Evolutionary conservation across 139 green algal genomes (phyloP).

Genomic region (Micractinium sp.): DNA sequence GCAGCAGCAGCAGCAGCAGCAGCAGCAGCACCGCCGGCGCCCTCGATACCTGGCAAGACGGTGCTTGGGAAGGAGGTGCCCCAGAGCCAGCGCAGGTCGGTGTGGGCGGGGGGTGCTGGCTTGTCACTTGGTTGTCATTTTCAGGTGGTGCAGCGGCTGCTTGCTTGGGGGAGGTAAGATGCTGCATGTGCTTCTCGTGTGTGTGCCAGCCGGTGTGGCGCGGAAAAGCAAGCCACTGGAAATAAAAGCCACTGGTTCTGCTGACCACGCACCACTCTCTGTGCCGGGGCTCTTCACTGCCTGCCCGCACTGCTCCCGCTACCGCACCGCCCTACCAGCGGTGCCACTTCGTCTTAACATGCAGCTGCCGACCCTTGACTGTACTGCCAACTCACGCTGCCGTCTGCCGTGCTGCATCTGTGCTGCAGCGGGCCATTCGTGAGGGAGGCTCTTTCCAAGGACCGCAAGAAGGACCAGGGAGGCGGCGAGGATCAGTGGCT

Average conservation of each 20-base stretch:
- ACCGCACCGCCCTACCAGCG: no score
- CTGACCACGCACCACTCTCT: no score
- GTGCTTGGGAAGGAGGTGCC: slow-evolving; percentile 17
- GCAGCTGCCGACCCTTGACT: not conserved
- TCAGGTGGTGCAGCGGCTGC: no score
- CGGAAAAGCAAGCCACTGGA: not conserved
- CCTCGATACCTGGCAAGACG: not conserved
- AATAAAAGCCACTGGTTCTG: no score
- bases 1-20: not conserved
- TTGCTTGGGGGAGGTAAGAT: no score
- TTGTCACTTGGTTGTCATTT: not conserved
- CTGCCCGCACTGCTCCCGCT: no score
- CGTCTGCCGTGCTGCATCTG: not conserved
- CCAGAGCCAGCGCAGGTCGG: not conserved
- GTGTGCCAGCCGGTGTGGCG: not conserved
- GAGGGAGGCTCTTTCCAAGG: slow-evolving; percentile 56
- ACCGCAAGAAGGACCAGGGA: slow-evolving; percentile 42
- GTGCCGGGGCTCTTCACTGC: no score
- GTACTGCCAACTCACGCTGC: not conserved
- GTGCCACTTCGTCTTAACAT: no score
- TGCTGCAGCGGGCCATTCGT: slow-evolving; percentile 16
- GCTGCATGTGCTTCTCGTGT: not conserved
- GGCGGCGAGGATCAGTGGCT: slow-evolving; percentile 70
- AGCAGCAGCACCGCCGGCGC: not conserved
- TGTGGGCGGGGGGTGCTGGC: not conserved